Evolutionary conservation across 1,284 basidiomycete species (phyloP).

Genomic region (Erythrobasidium hasegawianum): DNA sequence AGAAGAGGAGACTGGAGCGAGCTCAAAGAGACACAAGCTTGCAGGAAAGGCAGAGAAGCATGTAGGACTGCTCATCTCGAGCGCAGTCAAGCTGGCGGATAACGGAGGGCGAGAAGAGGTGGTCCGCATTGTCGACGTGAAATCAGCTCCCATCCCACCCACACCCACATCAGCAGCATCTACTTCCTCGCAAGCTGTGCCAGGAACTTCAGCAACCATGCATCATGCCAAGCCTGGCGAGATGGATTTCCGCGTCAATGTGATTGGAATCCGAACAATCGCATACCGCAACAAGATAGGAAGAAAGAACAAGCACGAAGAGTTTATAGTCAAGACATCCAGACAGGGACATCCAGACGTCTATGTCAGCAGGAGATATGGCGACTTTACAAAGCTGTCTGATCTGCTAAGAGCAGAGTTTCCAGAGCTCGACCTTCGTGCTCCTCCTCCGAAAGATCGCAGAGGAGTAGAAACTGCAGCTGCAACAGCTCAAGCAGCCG

Average conservation of each 20-base stretch:
- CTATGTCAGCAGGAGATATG: constrained; percentile 87
- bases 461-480: constrained; percentile 37
- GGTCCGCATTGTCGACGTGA: constrained; percentile 63
- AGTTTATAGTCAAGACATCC: constrained; percentile 89
- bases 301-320: constrained; percentile 81
- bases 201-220: constrained; percentile 4
- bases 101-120: constrained; percentile 72
- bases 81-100: constrained; percentile 66
- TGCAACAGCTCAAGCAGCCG: constrained; percentile 20
- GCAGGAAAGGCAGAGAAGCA: constrained; percentile 75
- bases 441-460: constrained; percentile 76
- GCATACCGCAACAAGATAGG: constrained; percentile 71
- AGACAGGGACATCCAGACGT: constrained; percentile 68
- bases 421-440: constrained; percentile 69
- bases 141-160: constrained; percentile 6
- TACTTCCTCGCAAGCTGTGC: neutral
- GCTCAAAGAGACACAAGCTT: constrained; percentile 57
- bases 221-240: constrained; percentile 37
- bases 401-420: constrained; percentile 78
- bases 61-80: constrained; percentile 70
- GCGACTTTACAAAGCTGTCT: constrained; percentile 84
- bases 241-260: constrained; percentile 77
- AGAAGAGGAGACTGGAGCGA: constrained; percentile 53
- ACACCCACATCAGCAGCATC: neutral
- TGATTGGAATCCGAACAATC: constrained; percentile 76